Evolutionary conservation across 2,329 filamentous ascomycete species (phyloP).

Genomic region (Fusarium sublunatum): DNA sequence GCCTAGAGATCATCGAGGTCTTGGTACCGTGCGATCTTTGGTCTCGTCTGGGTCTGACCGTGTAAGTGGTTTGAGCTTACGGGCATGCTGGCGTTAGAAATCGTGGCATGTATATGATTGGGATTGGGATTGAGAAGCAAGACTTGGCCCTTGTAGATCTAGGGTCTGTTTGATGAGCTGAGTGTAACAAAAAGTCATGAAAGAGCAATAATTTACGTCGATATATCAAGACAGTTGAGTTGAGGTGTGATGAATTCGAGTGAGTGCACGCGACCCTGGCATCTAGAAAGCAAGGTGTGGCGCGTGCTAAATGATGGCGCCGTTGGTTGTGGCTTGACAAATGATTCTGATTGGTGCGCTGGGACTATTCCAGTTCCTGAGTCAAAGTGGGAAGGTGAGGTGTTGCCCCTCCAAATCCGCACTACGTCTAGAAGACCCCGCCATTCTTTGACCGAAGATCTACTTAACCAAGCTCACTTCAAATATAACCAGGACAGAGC

Average conservation of each 20-base stretch:
- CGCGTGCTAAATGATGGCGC: constrained; percentile 4
- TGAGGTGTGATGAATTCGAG: not conserved
- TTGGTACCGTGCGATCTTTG: constrained; percentile 9
- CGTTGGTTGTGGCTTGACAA: constrained; percentile 15
- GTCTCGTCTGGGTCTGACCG: constrained; percentile 27
- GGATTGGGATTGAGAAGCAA: constrained; percentile 39
- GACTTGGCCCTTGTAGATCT: constrained; percentile 21
- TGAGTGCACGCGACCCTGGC: constrained; percentile 15
- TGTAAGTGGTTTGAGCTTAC: constrained; percentile 34
- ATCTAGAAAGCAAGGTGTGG: constrained; percentile 18
- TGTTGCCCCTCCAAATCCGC: constrained; percentile 44
- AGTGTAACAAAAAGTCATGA: constrained; percentile 47
- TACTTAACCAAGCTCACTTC: constrained; percentile 20
- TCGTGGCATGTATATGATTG: constrained; percentile 42
- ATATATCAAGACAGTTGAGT: constrained; percentile 16
- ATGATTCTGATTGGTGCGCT: constrained; percentile 39
- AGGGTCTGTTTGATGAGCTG: constrained; percentile 35
- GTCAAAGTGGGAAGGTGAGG: constrained; percentile 31
- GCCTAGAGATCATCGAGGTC: constrained; percentile 15
- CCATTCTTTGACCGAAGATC: constrained; percentile 35
- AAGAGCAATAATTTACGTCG: constrained; percentile 44
- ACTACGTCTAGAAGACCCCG: constrained; percentile 37
- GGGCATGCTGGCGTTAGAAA: constrained; percentile 46
- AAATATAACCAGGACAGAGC: constrained; percentile 19
- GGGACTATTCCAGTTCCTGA: constrained; percentile 29